phyloP scores from a whole-genome alignment of 129 eudicot species.

The Tanacetum coccineum region DNA sequence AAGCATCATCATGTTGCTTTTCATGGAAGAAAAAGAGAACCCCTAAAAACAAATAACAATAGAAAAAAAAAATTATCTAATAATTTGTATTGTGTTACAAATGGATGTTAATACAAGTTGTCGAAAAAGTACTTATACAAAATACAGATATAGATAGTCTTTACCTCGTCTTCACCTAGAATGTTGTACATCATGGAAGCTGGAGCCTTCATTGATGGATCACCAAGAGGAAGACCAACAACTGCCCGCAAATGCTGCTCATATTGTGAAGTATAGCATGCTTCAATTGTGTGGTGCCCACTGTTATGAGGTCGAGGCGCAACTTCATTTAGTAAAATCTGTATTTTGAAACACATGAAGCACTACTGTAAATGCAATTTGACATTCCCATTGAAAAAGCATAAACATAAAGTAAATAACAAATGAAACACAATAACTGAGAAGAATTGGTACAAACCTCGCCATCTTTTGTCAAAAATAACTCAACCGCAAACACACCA shows the following conservation, averaged over 20 bases:
- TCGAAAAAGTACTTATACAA: background rate
- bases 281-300: constrained; percentile 90
- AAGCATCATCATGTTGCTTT: constrained; percentile 8
- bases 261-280: constrained; percentile 88
- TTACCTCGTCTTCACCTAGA: constrained; percentile 95
- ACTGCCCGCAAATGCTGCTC: constrained; percentile 97
- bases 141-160: background rate
- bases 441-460: constrained; percentile 40
- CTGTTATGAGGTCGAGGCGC: constrained; percentile 99
- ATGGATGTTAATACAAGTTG: too few relatives aligned
- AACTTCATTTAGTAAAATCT: constrained; percentile 93
- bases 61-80: too few relatives aligned
- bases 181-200: constrained; percentile 96
- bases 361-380: background rate
- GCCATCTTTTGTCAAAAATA: constrained; percentile 79
- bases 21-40: background rate
- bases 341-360: constrained; percentile 17
- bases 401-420: background rate
- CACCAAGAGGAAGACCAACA: constrained; percentile 97
- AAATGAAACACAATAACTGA: background rate
- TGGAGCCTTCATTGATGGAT: constrained; percentile 91
- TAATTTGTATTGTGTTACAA: background rate
- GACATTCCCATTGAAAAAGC: background rate
- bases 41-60: too few relatives aligned
- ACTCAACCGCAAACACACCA: constrained; percentile 91